phyloP scores from a whole-genome alignment of 805 yeast species.

The Alloascoidea hylecoeti region DNA sequence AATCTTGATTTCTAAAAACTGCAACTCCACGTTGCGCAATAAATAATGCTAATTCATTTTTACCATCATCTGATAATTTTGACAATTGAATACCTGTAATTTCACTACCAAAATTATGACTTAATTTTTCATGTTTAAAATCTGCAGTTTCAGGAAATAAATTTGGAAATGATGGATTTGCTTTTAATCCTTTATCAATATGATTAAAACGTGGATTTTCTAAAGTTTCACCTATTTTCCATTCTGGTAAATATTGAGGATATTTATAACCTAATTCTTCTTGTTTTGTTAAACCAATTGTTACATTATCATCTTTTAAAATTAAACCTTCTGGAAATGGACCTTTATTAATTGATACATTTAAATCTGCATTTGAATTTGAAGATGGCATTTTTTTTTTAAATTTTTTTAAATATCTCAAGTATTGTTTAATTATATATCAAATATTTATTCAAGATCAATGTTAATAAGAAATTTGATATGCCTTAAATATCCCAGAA shows the following conservation, averaged over 20 bases:
- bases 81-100: slow-evolving; percentile 27
- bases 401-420: no score
- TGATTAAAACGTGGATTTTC: slow-evolving; percentile 21
- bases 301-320: no score
- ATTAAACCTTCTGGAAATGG: no score
- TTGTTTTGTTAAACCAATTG: no score
- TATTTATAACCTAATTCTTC: no score
- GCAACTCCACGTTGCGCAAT: slow-evolving; percentile 34
- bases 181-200: slow-evolving; percentile 4
- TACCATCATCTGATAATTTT: slow-evolving; percentile 22
- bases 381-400: no score
- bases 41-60: slow-evolving; percentile 31
- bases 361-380: no score
- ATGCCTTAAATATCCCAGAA: no score
- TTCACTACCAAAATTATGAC: slow-evolving; percentile 31
- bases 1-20: slow-evolving; percentile 31
- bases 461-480: no score
- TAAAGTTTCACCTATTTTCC: slow-evolving; percentile 46
- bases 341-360: no score
- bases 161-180: slow-evolving; percentile 5
- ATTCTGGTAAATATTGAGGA: slow-evolving; percentile 39
- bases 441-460: no score
- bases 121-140: slow-evolving; percentile 13
- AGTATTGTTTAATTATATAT: no score
- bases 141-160: slow-evolving; percentile 3